Percentiles rank a stretch among this genome's conserved stretches.
These are phyloP conservation scores for Trebouxia sp. DNA, from an alignment of 139 green algal genomes.

Conservation along the genomic window DNA sequence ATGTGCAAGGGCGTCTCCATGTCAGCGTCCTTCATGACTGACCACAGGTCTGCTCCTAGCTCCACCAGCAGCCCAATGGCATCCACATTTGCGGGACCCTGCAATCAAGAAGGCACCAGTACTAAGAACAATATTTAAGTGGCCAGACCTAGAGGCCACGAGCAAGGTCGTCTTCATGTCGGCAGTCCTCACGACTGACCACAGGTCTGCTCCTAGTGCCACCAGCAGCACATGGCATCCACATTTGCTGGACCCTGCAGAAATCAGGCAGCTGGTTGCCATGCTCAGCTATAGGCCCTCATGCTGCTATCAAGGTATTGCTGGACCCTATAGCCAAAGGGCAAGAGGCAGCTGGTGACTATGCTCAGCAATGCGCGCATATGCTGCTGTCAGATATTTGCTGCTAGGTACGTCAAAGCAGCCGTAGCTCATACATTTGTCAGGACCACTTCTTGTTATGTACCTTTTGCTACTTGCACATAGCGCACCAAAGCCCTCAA, in stretches of 20 bases:
- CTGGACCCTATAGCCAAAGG: too few species aligned
- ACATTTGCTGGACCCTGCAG: slow-evolving; percentile 59
- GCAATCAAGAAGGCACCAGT: neutral
- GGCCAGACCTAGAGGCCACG: slow-evolving; percentile 56
- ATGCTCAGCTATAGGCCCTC: too few species aligned
- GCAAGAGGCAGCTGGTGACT: too few species aligned
- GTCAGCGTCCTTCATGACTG: slow-evolving; percentile 32
- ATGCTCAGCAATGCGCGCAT: too few species aligned
- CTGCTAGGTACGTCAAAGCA: too few species aligned
- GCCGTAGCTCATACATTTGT: too few species aligned
- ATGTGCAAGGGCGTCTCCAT: slow-evolving; percentile 65
- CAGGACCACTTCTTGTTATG: too few species aligned
- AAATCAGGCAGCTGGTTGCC: too few species aligned
- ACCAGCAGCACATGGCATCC: slow-evolving; percentile 58
- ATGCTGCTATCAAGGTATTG: too few species aligned
- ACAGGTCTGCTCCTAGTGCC: slow-evolving; percentile 51
- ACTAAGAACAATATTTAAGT: neutral
- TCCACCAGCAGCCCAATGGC: slow-evolving; percentile 57
- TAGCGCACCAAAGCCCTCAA: too few species aligned
- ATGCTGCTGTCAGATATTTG: too few species aligned
- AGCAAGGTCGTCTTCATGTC: slow-evolving; percentile 59
- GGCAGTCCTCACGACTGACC: slow-evolving; percentile 29
- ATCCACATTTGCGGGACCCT: slow-evolving; percentile 62
- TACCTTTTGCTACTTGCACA: too few species aligned
- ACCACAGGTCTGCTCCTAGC: slow-evolving; percentile 44